A percentile compares a stretch with the other conserved stretches of the same genome.
Evolutionary conservation across 2,329 filamentous ascomycete genomes (phyloP).

Genomic region (Triangularia verruculosa): DNA sequence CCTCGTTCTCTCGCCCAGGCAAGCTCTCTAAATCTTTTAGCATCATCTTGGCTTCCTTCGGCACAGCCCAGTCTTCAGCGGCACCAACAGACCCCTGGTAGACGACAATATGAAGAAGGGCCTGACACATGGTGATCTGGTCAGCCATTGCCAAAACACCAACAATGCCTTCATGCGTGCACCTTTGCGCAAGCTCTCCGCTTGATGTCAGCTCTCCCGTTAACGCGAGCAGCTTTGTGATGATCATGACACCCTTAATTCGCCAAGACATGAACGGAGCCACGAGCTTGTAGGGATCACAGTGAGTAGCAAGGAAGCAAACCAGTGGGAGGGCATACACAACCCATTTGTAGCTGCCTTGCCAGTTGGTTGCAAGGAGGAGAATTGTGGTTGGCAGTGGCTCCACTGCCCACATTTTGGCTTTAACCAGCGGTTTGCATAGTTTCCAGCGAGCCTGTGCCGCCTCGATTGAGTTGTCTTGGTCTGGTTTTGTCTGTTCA

Average conservation of each 20-base stretch:
- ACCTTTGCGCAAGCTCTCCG: slow-evolving; percentile 29
- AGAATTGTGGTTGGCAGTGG: slow-evolving; percentile 46
- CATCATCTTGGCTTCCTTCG: slow-evolving; percentile 44
- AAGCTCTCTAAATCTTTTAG: slow-evolving; percentile 49
- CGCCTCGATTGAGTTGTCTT: slow-evolving; percentile 17
- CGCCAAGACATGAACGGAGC: slow-evolving; percentile 50
- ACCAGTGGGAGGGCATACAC: slow-evolving; percentile 44
- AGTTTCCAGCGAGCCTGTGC: slow-evolving; percentile 37
- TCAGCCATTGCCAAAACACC: slow-evolving; percentile 43
- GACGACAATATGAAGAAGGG: slow-evolving; percentile 48
- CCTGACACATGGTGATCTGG: slow-evolving; percentile 52
- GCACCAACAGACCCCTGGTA: slow-evolving; percentile 42
- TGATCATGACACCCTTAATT: slow-evolving; percentile 49
- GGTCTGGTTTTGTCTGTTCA: slow-evolving; percentile 17
- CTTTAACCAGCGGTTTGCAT: slow-evolving; percentile 38
- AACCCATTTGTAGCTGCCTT: slow-evolving; percentile 42
- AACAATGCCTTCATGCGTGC: slow-evolving; percentile 29
- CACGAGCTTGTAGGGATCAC: slow-evolving; percentile 49
- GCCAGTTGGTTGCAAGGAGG: slow-evolving; percentile 45
- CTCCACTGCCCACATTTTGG: slow-evolving; percentile 46
- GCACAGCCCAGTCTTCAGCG: slow-evolving; percentile 45
- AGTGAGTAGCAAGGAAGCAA: slow-evolving; percentile 46
- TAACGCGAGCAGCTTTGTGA: slow-evolving; percentile 52
- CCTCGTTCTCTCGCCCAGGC: slow-evolving; percentile 44
- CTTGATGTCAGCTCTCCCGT: slow-evolving; percentile 41